These are phyloP conservation scores for Colletotrichum graminicola DNA, from an alignment of 2,329 filamentous ascomycete genomes.

Conservation along the genomic window DNA sequence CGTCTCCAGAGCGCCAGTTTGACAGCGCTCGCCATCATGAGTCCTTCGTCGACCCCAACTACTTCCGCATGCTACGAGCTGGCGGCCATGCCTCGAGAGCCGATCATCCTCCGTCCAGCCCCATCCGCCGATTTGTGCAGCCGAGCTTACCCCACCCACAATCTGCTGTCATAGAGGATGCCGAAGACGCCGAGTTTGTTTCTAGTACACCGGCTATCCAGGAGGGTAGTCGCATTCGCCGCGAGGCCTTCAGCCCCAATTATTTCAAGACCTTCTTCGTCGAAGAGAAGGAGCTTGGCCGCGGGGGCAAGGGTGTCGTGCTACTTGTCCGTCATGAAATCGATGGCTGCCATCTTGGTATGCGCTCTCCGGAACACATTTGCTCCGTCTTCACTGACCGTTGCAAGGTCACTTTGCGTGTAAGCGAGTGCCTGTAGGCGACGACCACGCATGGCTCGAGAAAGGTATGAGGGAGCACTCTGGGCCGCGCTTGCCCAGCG, in stretches of 20 bases:
- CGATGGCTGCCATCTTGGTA: constrained; percentile 83
- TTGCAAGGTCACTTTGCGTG: constrained; percentile 82
- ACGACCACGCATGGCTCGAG: constrained; percentile 95
- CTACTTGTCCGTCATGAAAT: constrained; percentile 93
- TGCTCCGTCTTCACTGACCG: constrained; percentile 28
- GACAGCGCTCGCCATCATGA: constrained; percentile 62
- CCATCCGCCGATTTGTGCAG: constrained; percentile 66
- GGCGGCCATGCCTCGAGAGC: constrained; percentile 60
- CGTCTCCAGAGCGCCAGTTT: constrained; percentile 64
- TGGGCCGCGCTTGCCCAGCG: not conserved
- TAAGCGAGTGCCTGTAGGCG: constrained; percentile 94
- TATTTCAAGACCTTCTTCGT: constrained; percentile 96
- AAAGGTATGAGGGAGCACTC: constrained; percentile 63
- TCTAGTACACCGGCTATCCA: constrained; percentile 65
- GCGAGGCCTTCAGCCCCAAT: constrained; percentile 87
- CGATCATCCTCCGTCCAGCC: constrained; percentile 62
- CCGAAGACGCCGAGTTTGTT: constrained; percentile 62
- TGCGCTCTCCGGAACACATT: not conserved
- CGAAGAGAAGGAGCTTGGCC: constrained; percentile 86
- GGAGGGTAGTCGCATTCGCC: constrained; percentile 79
- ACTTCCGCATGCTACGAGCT: constrained; percentile 91
- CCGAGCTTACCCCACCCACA: constrained; percentile 53
- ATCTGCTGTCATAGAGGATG: constrained; percentile 46
- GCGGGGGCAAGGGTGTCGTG: constrained; percentile 94
- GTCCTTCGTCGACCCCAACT: constrained; percentile 88